phyloP scores from a whole-genome alignment of 192 early-diverging fungal genomes.

The Entophlyctis luteolus region DNA sequence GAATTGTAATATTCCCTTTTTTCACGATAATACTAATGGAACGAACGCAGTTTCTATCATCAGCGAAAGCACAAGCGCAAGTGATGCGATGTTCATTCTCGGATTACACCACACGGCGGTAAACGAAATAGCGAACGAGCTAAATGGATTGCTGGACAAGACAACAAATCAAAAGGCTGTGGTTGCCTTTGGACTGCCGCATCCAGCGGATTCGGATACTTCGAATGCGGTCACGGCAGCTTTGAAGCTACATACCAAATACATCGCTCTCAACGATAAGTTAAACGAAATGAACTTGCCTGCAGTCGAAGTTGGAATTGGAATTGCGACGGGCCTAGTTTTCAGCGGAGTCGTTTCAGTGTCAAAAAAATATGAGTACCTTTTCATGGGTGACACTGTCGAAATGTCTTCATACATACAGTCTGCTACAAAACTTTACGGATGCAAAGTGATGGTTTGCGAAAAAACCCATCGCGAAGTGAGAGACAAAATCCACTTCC shows the following conservation, averaged over 20 bases:
- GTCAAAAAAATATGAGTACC: slow-evolving; percentile 16
- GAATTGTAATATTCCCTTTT: slow-evolving; percentile 24
- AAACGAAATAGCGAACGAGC: background rate
- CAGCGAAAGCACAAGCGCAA: slow-evolving; percentile 6
- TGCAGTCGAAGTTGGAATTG: slow-evolving; percentile 31
- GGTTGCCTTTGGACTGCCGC: slow-evolving; percentile 35
- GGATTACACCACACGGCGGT: slow-evolving; percentile 17
- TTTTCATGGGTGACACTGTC: slow-evolving; percentile 32
- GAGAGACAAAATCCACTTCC: slow-evolving; percentile 40
- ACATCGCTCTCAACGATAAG: slow-evolving; percentile 33
- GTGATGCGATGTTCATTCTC: slow-evolving; percentile 9
- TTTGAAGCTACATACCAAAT: slow-evolving; percentile 16
- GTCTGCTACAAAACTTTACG: slow-evolving; percentile 32
- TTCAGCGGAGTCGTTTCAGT: slow-evolving; percentile 33
- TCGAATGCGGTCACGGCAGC: slow-evolving; percentile 14
- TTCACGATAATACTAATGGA: background rate
- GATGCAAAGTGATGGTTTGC: slow-evolving; percentile 32
- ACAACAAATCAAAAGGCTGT: slow-evolving; percentile 17
- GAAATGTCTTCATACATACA: slow-evolving; percentile 12
- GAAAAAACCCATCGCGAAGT: slow-evolving; percentile 38
- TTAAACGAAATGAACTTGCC: slow-evolving; percentile 20
- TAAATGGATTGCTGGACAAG: slow-evolving; percentile 29
- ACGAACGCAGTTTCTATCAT: background rate
- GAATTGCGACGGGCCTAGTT: slow-evolving; percentile 33
- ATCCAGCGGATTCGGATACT: background rate